A percentile compares a stretch with the other conserved stretches of the same genome.
These are phyloP conservation scores for Camelina sativa DNA, from an alignment of 345 rosid species.

Conservation along the genomic window DNA sequence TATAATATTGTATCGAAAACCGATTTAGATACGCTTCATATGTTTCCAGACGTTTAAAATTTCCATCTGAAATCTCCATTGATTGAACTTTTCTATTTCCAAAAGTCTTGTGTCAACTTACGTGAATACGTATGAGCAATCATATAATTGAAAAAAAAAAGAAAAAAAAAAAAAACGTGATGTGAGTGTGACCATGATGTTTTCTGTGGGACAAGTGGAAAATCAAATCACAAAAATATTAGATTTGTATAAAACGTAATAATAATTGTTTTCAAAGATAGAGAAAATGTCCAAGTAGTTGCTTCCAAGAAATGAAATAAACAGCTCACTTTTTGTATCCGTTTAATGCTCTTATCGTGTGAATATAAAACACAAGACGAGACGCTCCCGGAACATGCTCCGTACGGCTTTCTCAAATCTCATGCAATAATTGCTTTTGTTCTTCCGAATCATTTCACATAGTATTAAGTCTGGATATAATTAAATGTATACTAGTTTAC, in stretches of 20 bases:
- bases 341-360: slow-evolving; percentile 40
- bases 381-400: slow-evolving; percentile 44
- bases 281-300: slow-evolving; percentile 38
- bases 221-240: background rate
- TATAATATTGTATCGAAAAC: no score
- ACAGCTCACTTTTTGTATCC: slow-evolving; percentile 17
- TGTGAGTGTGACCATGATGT: background rate
- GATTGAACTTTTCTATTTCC: no score
- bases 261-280: slow-evolving; percentile 19
- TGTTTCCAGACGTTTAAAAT: no score
- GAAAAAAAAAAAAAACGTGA: background rate
- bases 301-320: slow-evolving; percentile 42
- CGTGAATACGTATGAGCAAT: no score
- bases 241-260: slow-evolving; percentile 1
- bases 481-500: background rate
- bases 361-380: slow-evolving; percentile 13
- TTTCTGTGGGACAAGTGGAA: slow-evolving; percentile 21
- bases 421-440: slow-evolving; percentile 33
- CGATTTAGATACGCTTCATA: no score
- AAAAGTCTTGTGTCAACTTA: background rate
- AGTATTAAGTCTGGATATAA: background rate
- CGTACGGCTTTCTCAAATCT: slow-evolving; percentile 39
- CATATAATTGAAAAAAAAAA: background rate
- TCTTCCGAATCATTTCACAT: background rate
- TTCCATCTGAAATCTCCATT: no score